Conservation (phyloP, 2,329 filamentous ascomycete genomes). For the Endothia cerciana region DNA sequence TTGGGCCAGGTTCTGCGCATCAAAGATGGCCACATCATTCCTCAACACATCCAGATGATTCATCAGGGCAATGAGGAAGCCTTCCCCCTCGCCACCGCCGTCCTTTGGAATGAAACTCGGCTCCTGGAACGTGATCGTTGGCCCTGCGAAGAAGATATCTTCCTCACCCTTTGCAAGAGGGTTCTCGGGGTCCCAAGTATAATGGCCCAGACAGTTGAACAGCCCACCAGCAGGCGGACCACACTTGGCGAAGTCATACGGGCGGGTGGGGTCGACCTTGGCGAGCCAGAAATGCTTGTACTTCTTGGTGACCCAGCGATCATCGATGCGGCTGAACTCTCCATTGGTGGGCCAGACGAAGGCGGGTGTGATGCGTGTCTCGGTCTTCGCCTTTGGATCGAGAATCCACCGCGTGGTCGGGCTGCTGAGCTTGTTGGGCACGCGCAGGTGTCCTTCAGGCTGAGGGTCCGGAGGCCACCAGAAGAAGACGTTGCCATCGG, state of each 20-base stretch:
- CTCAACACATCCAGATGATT: conserved; percentile 50
- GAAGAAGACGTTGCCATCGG: conserved; percentile 51
- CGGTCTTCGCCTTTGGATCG: conserved; percentile 41
- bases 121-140: conserved; percentile 54
- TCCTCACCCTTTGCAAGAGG: conserved; percentile 37
- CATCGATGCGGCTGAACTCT: conserved; percentile 56
- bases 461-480: conserved; percentile 45
- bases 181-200: conserved; percentile 41
- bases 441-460: conserved; percentile 32
- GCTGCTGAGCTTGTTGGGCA: conserved; percentile 42
- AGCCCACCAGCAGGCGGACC: conserved; percentile 47
- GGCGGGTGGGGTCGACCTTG: conserved; percentile 40
- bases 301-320: conserved; percentile 48
- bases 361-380: conserved; percentile 43
- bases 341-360: conserved; percentile 47
- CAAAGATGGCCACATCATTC: conserved; percentile 50
- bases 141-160: conserved; percentile 49
- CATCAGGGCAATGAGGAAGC: conserved; percentile 51
- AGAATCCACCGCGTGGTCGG: conserved; percentile 47
- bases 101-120: conserved; percentile 54
- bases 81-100: conserved; percentile 51
- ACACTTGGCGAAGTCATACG: conserved; percentile 50
- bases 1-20: conserved; percentile 43
- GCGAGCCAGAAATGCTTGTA: conserved; percentile 54
- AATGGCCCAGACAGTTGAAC: conserved; percentile 53